Evolutionary conservation across 2,329 filamentous ascomycete species (phyloP), one percentile per base, ranked within the genome.

Genomic region (Pseudogymnoascus destructans): DNA sequence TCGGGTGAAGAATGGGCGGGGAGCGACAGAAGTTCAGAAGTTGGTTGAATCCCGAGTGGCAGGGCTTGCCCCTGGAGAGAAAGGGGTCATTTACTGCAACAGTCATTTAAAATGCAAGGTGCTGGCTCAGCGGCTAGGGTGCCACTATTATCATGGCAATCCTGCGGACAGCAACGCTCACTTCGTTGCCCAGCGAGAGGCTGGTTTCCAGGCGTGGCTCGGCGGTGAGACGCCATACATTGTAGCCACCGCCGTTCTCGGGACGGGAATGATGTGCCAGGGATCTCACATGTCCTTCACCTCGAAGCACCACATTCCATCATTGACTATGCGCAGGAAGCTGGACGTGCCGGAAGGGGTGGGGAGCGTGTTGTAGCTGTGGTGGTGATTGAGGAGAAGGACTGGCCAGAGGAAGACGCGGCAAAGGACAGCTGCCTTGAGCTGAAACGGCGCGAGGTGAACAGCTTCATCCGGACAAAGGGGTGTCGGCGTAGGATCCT

Each of bases 261-360:
- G 59, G 6, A 65, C 56, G 9, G 58, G 61, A 2, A 59, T 67
- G 59, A 67, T 58, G 64, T 61, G 38, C 27, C 30, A n/a, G 58
- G 58, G 3, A 64, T 67, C 57, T 33, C 61, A 32, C 38, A 36
- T 36, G 60, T 62, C 27, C 30, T 62, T 5, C 42, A 59, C 55
- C 27, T 62, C 27, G 61, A 58, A 30, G 35, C 58, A 5, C 59
- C 60, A 23, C 57, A 61, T 9, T 38, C 33, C n/a, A 57, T 62
- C 58, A 62, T 62, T 36, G 61, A 59, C 40, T 64, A 63, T 58
- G 30, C 55, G 15, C 58, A 61, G 55, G 60, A 61, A 42, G 61
- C 60, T 8, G 57, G 61, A 5, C 25, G 59, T n/a, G 57, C 40
- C 4, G 59, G 61, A 4, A 35, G 49, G 19, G 36, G 38, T 15